Evolutionary conservation across 1,284 basidiomycete species (phyloP).

Genomic region (Anthracocystis setariae): DNA sequence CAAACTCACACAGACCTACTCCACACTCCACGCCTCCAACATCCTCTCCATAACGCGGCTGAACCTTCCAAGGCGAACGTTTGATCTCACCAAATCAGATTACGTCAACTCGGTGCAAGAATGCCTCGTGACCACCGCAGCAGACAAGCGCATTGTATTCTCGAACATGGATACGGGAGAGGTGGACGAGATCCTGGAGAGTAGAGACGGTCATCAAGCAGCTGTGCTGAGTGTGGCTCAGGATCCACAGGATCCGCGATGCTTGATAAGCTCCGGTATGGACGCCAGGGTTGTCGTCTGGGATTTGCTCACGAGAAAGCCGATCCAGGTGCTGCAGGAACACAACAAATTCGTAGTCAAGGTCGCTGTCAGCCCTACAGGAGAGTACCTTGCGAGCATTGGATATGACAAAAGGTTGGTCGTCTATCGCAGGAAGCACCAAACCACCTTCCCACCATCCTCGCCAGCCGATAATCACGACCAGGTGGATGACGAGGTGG

Average conservation of each 20-base stretch:
- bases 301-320: conserved; percentile 44
- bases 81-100: conserved; percentile 19
- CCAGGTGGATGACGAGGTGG: conserved; percentile 13
- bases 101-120: conserved; percentile 20
- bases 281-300: conserved; percentile 60
- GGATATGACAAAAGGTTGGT: conserved; percentile 59
- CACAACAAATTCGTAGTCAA: conserved; percentile 61
- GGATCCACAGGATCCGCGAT: conserved; percentile 45
- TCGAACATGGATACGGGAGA: conserved; percentile 46
- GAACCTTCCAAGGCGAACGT: conserved; percentile 28
- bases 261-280: conserved; percentile 58
- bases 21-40: conserved; percentile 56
- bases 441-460: conserved; percentile 7
- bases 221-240: conserved; percentile 58
- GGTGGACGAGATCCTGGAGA: conserved; percentile 56
- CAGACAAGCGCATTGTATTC: conserved; percentile 59
- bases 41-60: conserved; percentile 52
- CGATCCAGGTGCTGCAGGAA: conserved; percentile 51
- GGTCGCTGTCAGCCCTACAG: conserved; percentile 44
- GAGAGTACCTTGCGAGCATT: conserved; percentile 56
- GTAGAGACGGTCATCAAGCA: conserved; percentile 51
- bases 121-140: conserved; percentile 50
- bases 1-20: conserved; percentile 31
- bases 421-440: conserved; percentile 45
- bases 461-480: background rate